phyloP scores from a whole-genome alignment of 768 basidiomycete species.

The Lactarius vividus region DNA sequence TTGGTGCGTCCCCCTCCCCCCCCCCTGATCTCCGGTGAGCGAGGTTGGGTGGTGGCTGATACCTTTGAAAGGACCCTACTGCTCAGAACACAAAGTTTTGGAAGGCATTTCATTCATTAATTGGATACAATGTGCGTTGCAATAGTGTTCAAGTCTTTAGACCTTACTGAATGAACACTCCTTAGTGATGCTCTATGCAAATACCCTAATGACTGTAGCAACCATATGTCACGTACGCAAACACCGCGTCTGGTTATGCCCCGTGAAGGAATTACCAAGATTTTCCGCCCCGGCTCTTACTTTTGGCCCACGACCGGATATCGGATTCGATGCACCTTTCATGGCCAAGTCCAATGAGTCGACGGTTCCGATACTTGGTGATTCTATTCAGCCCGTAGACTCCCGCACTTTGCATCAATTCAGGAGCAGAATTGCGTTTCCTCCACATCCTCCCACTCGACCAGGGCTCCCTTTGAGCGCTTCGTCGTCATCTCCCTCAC shows the following conservation, averaged over 20 bases:
- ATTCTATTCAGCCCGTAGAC: background rate
- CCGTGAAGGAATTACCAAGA: constrained; percentile 15
- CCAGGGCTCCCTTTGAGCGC: too few relatives aligned
- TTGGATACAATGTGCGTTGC: constrained; percentile 21
- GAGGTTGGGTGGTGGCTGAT: background rate
- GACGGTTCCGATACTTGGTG: background rate
- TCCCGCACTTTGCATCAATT: constrained; percentile 7
- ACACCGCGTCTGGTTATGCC: constrained; percentile 10
- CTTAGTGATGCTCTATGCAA: constrained; percentile 24
- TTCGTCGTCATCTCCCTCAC: background rate
- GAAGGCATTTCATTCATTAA: constrained; percentile 19
- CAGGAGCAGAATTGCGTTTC: constrained; percentile 12
- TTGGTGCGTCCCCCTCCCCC: background rate
- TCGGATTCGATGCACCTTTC: background rate
- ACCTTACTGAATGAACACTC: constrained; percentile 6
- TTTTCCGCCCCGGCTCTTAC: constrained; percentile 20
- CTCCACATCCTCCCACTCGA: background rate
- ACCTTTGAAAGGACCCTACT: background rate
- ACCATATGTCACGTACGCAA: constrained; percentile 25
- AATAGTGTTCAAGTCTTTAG: background rate
- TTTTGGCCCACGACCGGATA: constrained; percentile 7
- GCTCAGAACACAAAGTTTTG: constrained; percentile 7
- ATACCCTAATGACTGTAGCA: constrained; percentile 24
- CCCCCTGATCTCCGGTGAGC: background rate
- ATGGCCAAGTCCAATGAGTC: constrained; percentile 8